Evolutionary conservation across 257 asterid genomes (phyloP).

Genomic region (Capsicum pubescens): DNA sequence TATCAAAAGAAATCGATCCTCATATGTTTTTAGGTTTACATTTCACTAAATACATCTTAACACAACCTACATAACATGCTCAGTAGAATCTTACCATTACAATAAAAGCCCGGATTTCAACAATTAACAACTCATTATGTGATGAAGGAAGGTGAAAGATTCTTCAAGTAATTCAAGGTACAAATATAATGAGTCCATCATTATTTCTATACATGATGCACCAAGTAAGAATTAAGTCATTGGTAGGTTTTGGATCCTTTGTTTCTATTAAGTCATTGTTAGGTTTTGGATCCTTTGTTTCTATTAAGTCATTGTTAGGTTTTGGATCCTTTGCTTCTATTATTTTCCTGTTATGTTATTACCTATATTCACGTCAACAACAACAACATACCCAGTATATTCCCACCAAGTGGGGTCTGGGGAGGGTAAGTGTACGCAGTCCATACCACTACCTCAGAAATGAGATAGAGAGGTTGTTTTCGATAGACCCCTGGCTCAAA

Average conservation of each 20-base stretch:
- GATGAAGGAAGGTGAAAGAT: background rate
- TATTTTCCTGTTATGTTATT: background rate
- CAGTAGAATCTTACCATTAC: background rate
- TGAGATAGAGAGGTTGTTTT: too few relatives aligned
- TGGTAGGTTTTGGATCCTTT: background rate
- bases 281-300: too few relatives aligned
- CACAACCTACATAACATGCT: background rate
- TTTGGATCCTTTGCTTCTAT: too few relatives aligned
- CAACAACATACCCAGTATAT: too few relatives aligned
- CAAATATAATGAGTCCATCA: background rate
- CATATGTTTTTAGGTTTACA: background rate
- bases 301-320: background rate
- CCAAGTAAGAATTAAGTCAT: background rate
- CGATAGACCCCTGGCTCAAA: too few relatives aligned
- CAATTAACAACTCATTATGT: background rate
- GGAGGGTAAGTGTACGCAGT: too few relatives aligned
- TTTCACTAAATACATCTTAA: background rate
- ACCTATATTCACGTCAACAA: background rate
- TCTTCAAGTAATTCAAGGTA: constrained; percentile 15
- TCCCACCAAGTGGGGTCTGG: too few relatives aligned
- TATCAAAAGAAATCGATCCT: constrained; percentile 15
- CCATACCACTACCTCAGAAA: too few relatives aligned
- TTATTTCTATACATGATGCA: background rate
- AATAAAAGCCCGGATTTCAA: background rate
- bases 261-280: background rate